These are phyloP conservation scores for Phytopythium sindhum DNA, from an alignment of 352 stramenopile species.

Conservation along the genomic window DNA sequence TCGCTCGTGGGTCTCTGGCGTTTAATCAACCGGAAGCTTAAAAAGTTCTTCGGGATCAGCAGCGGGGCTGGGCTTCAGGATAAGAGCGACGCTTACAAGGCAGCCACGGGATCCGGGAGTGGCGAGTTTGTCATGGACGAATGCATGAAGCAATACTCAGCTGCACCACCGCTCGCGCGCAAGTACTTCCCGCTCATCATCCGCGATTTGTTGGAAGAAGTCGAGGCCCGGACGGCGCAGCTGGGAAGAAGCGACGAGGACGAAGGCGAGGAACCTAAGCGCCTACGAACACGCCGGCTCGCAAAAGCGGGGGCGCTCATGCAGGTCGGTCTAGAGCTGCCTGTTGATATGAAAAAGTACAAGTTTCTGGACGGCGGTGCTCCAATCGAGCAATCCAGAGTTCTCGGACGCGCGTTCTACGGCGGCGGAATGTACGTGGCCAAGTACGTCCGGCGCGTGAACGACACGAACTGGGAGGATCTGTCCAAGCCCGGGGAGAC, in stretches of 20 bases:
- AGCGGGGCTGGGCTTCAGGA: constrained; percentile 11
- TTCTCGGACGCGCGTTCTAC: constrained; percentile 21
- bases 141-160: constrained; percentile 33
- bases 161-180: constrained; percentile 16
- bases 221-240: constrained; percentile 25
- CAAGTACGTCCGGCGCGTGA: constrained; percentile 39
- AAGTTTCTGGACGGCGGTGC: background rate
- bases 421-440: constrained; percentile 41
- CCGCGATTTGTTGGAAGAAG: constrained; percentile 48
- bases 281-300: background rate
- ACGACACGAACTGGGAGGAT: background rate
- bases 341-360: background rate
- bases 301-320: constrained; percentile 14
- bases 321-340: constrained; percentile 27
- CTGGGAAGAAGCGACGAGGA: constrained; percentile 7
- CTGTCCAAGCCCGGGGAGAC: constrained; percentile 9
- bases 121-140: constrained; percentile 44
- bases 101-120: constrained; percentile 16
- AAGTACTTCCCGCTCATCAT: constrained; percentile 47
- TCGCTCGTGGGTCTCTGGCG: constrained; percentile 19
- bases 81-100: constrained; percentile 32
- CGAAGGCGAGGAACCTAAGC: background rate
- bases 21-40: constrained; percentile 18
- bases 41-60: constrained; percentile 10
- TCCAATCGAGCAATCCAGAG: constrained; percentile 4